These are phyloP conservation scores for Zymoseptoria passerinii DNA, from an alignment of 2,329 filamentous ascomycete genomes.

Conservation along the genomic window DNA sequence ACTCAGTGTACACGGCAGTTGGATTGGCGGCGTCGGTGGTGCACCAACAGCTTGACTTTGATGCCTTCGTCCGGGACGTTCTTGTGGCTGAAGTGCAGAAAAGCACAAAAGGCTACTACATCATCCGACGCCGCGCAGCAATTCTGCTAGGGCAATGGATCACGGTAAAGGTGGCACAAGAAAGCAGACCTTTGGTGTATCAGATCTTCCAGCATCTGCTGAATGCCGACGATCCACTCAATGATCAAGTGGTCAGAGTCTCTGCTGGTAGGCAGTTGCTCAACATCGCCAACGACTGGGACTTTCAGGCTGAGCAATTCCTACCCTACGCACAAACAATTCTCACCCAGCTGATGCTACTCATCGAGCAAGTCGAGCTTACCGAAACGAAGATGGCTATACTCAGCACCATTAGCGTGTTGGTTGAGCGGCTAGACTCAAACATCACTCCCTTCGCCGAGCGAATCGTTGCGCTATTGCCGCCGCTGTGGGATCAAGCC, in stretches of 20 bases:
- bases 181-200: slow-evolving; percentile 67
- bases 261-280: slow-evolving; percentile 82
- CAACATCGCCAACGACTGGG: slow-evolving; percentile 73
- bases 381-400: slow-evolving; percentile 87
- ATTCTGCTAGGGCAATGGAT: slow-evolving; percentile 90
- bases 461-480: slow-evolving; percentile 70
- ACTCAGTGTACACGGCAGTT: slow-evolving; percentile 90
- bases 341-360: slow-evolving; percentile 61
- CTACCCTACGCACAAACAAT: slow-evolving; percentile 67
- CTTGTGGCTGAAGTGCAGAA: slow-evolving; percentile 72
- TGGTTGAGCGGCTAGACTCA: slow-evolving; percentile 74
- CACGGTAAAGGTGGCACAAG: slow-evolving; percentile 61
- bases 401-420: slow-evolving; percentile 72
- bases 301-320: slow-evolving; percentile 67
- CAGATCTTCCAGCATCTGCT: slow-evolving; percentile 84
- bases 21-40: slow-evolving; percentile 75
- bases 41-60: slow-evolving; percentile 70
- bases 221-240: slow-evolving; percentile 64
- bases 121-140: slow-evolving; percentile 77
- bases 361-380: slow-evolving; percentile 72
- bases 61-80: slow-evolving; percentile 64
- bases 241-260: slow-evolving; percentile 85
- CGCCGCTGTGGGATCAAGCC: slow-evolving; percentile 74
- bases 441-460: slow-evolving; percentile 62
- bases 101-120: slow-evolving; percentile 58